Evolutionary conservation across 192 early-diverging fungal species (phyloP), one percentile per base, ranked within the genome.

Genomic region (Backusella morwellensis): DNA sequence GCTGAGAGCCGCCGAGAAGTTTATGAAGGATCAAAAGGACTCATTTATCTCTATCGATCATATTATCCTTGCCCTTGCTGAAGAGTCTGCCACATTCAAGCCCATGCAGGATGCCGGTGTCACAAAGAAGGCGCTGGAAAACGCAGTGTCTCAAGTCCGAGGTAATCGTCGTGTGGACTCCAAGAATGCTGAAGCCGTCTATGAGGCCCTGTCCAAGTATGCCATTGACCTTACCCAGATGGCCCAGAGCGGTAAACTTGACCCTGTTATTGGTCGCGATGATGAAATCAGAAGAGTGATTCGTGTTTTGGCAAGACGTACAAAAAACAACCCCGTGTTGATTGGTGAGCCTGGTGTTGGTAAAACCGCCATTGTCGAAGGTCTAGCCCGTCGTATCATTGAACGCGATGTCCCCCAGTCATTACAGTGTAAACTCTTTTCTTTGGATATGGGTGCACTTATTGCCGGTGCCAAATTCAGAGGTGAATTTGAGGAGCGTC

Each of bases 401-500:
- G 86, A 90, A 32, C 91, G 94, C 35, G 98, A 99, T 82, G 97
- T 99, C 17, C 98, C 98, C 1, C 82, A 91, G 63, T 92, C 90
- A 29, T 85, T 99, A 32, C 92, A 96, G 50, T 88, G 89, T 36
- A 90, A 89, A 40, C 84, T 99, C 36, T 98, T 90, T 71, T 95
- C 94, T 1, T 89, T 99, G 66, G 98, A 99, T 82, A 98, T 99
- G 96, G 97, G 96, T 47, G 94, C 98, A 6, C 83, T 95, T 34
- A 86, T 94, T 75, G 97, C 98, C 5, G 98, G 98, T 50, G 93
- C 97, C 50, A 97, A 97, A 84, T 98, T 96, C 84, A 92, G 95
- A 67, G 98, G 98, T 76, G 97, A 99, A 88, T 99, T 98, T 75
- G 98, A 99, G 81, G 97, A 98, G 81, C 92, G 98, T 32, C 90